These are phyloP conservation scores for Hordeum marinum DNA, from an alignment of 176 grass and related monocot species.

Conservation along the genomic window DNA sequence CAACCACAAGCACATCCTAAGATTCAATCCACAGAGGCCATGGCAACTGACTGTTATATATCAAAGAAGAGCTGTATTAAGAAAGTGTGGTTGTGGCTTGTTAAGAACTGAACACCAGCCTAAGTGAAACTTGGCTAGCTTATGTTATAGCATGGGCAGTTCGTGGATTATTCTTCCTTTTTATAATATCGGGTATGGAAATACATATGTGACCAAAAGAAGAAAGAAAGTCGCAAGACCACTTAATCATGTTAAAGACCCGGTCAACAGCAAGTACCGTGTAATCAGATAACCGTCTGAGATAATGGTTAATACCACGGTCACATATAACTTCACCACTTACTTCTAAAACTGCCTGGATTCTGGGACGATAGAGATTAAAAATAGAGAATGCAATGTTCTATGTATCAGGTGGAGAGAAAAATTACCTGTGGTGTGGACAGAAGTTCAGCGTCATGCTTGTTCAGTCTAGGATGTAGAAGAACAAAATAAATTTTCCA, in stretches of 20 bases:
- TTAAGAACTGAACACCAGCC: neutral
- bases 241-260: neutral
- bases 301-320: neutral
- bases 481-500: conserved; percentile 99
- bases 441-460: conserved; percentile 78
- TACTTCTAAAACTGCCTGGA: neutral
- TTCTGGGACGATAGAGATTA: neutral
- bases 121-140: neutral
- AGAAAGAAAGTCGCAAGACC: neutral
- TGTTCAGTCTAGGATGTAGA: conserved; percentile 87
- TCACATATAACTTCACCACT: neutral
- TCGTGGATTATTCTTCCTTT: neutral
- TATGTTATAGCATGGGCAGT: neutral
- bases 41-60: neutral
- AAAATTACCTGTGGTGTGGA: conserved; percentile 78
- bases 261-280: neutral
- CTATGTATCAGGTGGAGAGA: neutral
- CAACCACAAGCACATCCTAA: neutral
- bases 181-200: neutral
- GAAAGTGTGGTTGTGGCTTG: neutral
- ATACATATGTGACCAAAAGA: neutral
- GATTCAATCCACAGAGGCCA: neutral
- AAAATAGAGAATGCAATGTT: neutral
- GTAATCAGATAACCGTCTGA: neutral
- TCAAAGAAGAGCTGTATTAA: neutral